Percentiles rank a stretch among this genome's conserved stretches.
Evolutionary conservation across 2,329 filamentous ascomycete species (phyloP).

Genomic region (Aspergillus alliaceus): DNA sequence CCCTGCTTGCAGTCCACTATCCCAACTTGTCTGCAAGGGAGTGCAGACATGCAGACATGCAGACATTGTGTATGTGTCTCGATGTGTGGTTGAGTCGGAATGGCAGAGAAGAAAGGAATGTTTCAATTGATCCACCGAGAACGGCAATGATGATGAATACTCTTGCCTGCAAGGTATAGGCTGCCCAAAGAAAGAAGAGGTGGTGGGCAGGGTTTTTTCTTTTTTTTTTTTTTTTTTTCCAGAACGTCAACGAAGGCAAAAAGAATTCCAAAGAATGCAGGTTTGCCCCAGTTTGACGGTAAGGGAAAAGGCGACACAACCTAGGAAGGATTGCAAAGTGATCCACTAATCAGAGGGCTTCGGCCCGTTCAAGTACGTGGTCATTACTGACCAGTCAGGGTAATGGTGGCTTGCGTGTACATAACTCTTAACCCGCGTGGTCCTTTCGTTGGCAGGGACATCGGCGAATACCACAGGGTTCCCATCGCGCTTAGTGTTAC

Average conservation of each 20-base stretch:
- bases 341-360: constrained; percentile 1
- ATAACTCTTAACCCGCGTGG: constrained; percentile 1
- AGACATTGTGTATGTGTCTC: neutral
- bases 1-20: neutral
- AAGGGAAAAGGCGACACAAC: neutral
- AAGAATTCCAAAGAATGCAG: constrained; percentile 1
- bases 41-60: neutral
- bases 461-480: neutral
- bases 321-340: neutral
- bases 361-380: constrained; percentile 3
- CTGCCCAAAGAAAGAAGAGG: neutral
- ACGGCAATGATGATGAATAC: neutral
- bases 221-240: neutral
- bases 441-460: neutral
- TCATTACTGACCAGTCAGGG: neutral
- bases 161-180: neutral
- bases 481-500: neutral
- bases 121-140: neutral
- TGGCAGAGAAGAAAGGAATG: neutral
- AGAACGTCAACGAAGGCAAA: neutral
- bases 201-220: too few species aligned
- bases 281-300: neutral
- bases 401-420: neutral
- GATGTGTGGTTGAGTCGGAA: neutral
- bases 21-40: neutral